phyloP scores from a whole-genome alignment of 176 grass and related monocot species.

The Stipa capillata region DNA sequence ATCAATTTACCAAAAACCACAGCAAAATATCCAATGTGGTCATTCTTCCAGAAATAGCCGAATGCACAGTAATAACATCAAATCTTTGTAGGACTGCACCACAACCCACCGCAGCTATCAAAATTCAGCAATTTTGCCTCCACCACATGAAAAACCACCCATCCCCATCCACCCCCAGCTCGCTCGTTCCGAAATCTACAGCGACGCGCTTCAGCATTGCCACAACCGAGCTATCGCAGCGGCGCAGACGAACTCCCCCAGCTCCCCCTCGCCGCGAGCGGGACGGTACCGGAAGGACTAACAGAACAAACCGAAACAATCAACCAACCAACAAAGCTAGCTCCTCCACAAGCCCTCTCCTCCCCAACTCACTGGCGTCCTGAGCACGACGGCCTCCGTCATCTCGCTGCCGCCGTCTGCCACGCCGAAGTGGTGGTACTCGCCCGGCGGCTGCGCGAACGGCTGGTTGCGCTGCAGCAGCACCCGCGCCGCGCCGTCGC shows the following conservation, averaged over 20 bases:
- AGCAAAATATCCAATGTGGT: too few relatives aligned
- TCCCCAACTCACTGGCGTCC: slow-evolving; percentile 52
- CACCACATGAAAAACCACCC: neutral
- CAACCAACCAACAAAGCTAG: slow-evolving; percentile 16
- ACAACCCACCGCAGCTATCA: neutral
- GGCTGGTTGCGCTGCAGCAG: slow-evolving; percentile 44
- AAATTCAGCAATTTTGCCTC: neutral
- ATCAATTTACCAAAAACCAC: too few relatives aligned
- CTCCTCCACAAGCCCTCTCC: neutral
- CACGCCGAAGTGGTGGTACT: slow-evolving; percentile 54
- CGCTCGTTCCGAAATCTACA: neutral
- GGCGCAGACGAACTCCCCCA: neutral
- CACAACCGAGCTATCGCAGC: neutral
- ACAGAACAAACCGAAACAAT: slow-evolving; percentile 12
- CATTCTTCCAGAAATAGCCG: neutral
- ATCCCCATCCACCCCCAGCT: neutral
- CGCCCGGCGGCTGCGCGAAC: slow-evolving; percentile 35
- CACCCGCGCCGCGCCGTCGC: slow-evolving; percentile 26
- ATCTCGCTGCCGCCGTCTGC: neutral
- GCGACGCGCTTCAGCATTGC: slow-evolving; percentile 4
- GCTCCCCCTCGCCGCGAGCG: neutral
- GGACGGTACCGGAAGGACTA: neutral
- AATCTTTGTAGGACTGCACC: neutral
- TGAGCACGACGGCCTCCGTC: slow-evolving; percentile 35
- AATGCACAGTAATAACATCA: neutral